Base-by-base conservation (phyloP, 148 eudicot genomes). In the Heliosperma pusillum region DNA sequence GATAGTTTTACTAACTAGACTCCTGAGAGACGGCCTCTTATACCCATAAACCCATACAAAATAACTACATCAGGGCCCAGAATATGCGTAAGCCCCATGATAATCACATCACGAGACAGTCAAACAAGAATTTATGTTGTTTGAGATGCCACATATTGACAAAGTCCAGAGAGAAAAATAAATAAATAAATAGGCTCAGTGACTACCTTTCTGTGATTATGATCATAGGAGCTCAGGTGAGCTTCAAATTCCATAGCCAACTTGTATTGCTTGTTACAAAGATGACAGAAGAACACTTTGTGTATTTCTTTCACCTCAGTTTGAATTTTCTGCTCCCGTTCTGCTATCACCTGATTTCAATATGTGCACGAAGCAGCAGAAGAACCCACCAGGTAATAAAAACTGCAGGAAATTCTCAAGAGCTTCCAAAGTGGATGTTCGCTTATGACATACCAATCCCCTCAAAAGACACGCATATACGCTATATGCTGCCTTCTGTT, bases 341-440 rank as follows among this genome's bases (percentile, higher is more conserved):
- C 98, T 82, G 98, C 98, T 75, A 95, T 77, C 82, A 95, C 98
- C 98, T 94, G 93, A 90, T 90, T 89, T 90, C 88, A 91, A 80
- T 88, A 94, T 86, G 87, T 89, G 98, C 97, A 95, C 84, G 92
- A 89, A 92, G 98, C 88, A 88, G 96, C 93, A 92, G 91, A 85
- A 95, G 93, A 92, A 92, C 88, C 96, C 97, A 90, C 97, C 98
- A 88, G 97, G 93, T 86, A 95, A 95, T 92, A 95, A 90, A 94
- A 95, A 92, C 92, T 89, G 97, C 93, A 91, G 80, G 92, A 89
- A 93, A 90, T 90, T 93, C 93, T 90, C 96, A 90, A 89, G 86
- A 89, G 82, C 95, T 87, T 90, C 98, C 86, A 90, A 88, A 91
- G 88, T 86, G 88, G 93, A 86, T 85, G 90, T 85, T 85, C 85